phyloP scores from a whole-genome alignment of 257 asterid species.

The Jacaranda copaia region DNA sequence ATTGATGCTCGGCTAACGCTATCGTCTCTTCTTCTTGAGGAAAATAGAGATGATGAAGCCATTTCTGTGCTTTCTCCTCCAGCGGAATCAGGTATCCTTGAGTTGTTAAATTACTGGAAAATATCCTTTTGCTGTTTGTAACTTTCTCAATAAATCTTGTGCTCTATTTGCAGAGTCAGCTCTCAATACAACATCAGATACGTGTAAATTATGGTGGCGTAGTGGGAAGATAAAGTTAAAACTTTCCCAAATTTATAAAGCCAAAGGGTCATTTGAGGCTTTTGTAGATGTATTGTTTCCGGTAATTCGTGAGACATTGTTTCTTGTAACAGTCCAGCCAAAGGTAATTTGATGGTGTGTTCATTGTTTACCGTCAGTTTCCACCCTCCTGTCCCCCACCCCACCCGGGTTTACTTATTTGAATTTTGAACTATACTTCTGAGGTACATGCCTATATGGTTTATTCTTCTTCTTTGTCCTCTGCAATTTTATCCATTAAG shows the following conservation, averaged over 20 bases:
- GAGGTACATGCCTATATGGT: background rate
- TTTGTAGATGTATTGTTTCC: conserved; percentile 77
- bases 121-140: conserved; percentile 28
- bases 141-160: conserved; percentile 30
- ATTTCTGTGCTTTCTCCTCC: conserved; percentile 87
- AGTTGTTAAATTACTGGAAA: conserved; percentile 18
- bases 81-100: conserved; percentile 53
- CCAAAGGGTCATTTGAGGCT: conserved; percentile 67
- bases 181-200: conserved; percentile 38
- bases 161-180: conserved; percentile 46
- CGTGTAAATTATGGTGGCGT: conserved; percentile 70
- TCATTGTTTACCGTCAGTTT: background rate
- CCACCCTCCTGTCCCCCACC: background rate
- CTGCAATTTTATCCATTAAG: too few relatives aligned
- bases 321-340: conserved; percentile 59
- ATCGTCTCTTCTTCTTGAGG: conserved; percentile 82
- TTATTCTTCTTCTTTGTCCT: background rate
- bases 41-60: conserved; percentile 81
- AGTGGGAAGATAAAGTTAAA: conserved; percentile 78
- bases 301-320: conserved; percentile 72
- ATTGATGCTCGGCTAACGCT: conserved; percentile 75
- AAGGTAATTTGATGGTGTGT: conserved; percentile 47
- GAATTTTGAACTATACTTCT: background rate
- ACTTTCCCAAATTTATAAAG: conserved; percentile 77
- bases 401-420: conserved; percentile 19